These are phyloP conservation scores for Ophiocordyceps sinensis DNA, from an alignment of 2,329 filamentous ascomycete genomes.

Conservation along the genomic window DNA sequence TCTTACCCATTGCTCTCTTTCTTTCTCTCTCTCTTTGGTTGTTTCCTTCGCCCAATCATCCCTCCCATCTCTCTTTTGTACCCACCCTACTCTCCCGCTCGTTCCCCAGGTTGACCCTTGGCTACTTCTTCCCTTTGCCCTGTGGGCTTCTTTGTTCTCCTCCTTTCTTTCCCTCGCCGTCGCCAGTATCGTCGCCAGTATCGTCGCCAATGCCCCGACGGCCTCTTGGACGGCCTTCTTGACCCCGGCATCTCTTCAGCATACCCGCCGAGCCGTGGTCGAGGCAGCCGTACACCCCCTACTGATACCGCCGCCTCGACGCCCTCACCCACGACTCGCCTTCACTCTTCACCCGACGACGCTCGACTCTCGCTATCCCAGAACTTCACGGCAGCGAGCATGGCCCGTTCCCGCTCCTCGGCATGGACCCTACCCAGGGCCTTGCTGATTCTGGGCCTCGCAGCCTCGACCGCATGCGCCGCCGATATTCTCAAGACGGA, in stretches of 20 bases:
- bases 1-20: background rate
- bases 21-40: background rate
- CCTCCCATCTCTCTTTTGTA: background rate
- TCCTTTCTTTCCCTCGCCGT: background rate
- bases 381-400: conserved; percentile 5
- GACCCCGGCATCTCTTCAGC: too few relatives aligned
- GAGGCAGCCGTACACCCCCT: too few relatives aligned
- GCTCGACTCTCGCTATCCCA: background rate
- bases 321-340: too few relatives aligned
- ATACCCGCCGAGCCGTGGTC: too few relatives aligned
- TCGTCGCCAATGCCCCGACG: background rate
- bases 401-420: conserved; percentile 17
- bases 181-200: background rate
- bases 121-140: conserved; percentile 18
- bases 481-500: conserved; percentile 63
- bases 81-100: background rate
- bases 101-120: conserved; percentile 41
- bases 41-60: background rate
- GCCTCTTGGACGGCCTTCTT: background rate
- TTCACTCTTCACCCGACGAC: background rate
- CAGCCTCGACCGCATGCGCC: conserved; percentile 38
- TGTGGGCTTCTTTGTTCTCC: conserved; percentile 8
- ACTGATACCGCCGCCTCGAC: too few relatives aligned
- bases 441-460: conserved; percentile 18
- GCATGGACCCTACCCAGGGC: conserved; percentile 17